A percentile compares a stretch with the other conserved stretches of the same genome.
phyloP scores from a whole-genome alignment of 2,329 filamentous ascomycete species.

The Sporothrix brasiliensis region DNA sequence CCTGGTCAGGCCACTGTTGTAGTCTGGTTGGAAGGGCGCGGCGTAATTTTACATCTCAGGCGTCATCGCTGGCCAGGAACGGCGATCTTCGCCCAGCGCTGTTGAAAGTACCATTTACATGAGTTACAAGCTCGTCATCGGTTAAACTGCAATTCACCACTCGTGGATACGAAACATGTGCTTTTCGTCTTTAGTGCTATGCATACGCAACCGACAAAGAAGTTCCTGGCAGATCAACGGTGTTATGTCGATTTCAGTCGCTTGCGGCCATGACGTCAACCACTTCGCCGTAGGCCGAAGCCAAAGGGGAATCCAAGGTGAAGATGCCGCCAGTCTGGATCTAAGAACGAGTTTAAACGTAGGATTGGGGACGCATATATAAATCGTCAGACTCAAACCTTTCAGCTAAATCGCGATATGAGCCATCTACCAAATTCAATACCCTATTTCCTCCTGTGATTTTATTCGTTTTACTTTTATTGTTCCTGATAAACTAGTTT shows the following conservation, averaged over 20 bases:
- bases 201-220: constrained; percentile 12
- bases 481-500: too few species aligned
- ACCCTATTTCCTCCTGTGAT: too few species aligned
- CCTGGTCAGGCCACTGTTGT: background rate
- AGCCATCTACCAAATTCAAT: background rate
- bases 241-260: constrained; percentile 1
- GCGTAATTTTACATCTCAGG: background rate
- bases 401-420: background rate
- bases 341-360: background rate
- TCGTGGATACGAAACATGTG: background rate
- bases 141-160: background rate
- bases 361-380: background rate
- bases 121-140: background rate
- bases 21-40: too few species aligned
- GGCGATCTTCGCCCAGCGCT: background rate
- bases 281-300: constrained; percentile 7
- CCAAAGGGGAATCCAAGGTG: background rate
- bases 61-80: background rate
- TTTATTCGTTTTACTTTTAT: background rate
- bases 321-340: background rate
- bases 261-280: constrained; percentile 17
- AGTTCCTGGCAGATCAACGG: background rate
- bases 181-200: background rate
- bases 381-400: background rate
- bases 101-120: background rate